Conservation (phyloP, 2,329 filamentous ascomycete genomes). For the Trichoderma endophyticum region DNA sequence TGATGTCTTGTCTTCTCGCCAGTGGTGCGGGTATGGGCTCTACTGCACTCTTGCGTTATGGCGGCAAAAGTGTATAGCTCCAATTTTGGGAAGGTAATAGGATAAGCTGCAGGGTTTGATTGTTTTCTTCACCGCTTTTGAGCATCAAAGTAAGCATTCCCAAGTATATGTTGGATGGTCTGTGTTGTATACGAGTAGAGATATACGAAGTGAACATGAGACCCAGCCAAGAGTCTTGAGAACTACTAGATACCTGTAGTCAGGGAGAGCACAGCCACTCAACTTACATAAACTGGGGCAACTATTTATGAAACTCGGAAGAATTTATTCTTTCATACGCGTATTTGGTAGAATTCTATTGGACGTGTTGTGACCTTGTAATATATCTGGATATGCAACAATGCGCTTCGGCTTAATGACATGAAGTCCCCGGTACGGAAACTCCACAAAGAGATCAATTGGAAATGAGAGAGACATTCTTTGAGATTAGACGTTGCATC, state of each 20-base stretch:
- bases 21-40: not conserved
- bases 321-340: not conserved
- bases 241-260: not conserved
- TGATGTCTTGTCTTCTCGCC: not conserved
- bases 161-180: not conserved
- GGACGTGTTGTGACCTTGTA: not conserved
- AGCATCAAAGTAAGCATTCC: not conserved
- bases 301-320: not conserved
- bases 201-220: not conserved
- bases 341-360: not conserved
- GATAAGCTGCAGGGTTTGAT: not conserved
- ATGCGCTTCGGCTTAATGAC: rapidly evolving
- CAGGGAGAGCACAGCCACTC: not conserved
- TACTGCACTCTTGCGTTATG: not conserved
- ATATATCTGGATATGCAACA: not conserved
- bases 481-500: not conserved
- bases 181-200: not conserved
- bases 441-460: not conserved
- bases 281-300: not conserved
- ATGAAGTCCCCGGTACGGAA: not conserved
- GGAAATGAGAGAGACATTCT: not conserved
- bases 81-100: not conserved
- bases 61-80: not conserved
- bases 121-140: not conserved
- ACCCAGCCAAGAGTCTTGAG: not conserved